These are phyloP conservation scores for Cucurbita pepo DNA, from an alignment of 306 rosid genomes.

Conservation along the genomic window DNA sequence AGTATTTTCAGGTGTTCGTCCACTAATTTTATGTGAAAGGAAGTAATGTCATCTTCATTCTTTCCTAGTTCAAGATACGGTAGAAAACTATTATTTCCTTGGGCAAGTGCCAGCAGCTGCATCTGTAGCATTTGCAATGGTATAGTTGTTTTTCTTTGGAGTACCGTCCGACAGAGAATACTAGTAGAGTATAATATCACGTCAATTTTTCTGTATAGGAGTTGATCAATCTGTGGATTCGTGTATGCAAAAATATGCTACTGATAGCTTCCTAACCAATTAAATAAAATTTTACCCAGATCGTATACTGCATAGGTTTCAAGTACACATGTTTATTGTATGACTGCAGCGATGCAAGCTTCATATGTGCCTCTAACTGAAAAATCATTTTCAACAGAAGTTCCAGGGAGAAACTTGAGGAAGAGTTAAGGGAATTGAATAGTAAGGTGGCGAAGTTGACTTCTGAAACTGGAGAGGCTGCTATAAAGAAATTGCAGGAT, in stretches of 20 bases:
- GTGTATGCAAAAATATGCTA: not conserved
- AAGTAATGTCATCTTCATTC: not conserved
- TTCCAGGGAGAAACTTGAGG: conserved; percentile 53
- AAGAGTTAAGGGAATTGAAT: conserved; percentile 51
- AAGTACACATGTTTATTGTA: not conserved
- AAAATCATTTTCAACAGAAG: conserved; percentile 33
- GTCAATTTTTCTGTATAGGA: not conserved
- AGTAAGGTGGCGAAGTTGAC: conserved; percentile 45
- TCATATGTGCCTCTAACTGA: conserved; percentile 9
- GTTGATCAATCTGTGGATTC: not conserved
- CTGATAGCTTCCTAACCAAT: not conserved
- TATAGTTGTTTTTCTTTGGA: not conserved
- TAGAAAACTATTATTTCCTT: not conserved
- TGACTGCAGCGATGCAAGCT: conserved; percentile 1
- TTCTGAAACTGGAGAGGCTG: conserved; percentile 66
- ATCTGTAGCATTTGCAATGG: not conserved
- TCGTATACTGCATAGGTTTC: not conserved
- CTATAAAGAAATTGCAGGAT: conserved; percentile 67
- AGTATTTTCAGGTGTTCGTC: not conserved
- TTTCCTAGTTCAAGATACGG: not conserved
- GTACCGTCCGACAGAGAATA: not conserved
- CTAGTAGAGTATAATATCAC: not conserved
- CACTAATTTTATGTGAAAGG: not conserved
- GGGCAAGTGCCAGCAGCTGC: not conserved
- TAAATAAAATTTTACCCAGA: not conserved